Conservation (phyloP, 257 asterid genomes). For the Vinca minor region DNA sequence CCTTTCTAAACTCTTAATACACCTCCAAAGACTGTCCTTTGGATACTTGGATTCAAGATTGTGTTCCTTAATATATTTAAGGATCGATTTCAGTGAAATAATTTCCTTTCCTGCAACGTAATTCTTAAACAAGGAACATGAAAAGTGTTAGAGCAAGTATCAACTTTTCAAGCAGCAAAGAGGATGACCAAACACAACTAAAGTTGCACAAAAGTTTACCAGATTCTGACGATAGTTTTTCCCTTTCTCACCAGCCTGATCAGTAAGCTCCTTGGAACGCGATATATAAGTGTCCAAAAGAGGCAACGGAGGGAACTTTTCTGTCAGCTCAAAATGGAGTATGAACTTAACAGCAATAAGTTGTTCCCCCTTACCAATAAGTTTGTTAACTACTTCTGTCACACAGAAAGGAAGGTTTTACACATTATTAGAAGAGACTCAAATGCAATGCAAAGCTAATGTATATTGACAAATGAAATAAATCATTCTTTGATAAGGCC, state of each 20-base stretch:
- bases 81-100: no score
- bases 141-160: neutral
- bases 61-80: no score
- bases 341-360: conserved; percentile 54
- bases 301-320: conserved; percentile 59
- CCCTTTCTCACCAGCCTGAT: conserved; percentile 37
- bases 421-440: neutral
- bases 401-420: conserved; percentile 13
- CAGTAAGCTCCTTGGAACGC: conserved; percentile 36
- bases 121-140: conserved; percentile 31
- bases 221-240: conserved; percentile 34
- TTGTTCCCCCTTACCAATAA: conserved; percentile 42
- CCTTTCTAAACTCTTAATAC: conserved; percentile 46
- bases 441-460: neutral
- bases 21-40: no score
- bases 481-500: no score
- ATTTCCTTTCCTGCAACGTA: conserved; percentile 50
- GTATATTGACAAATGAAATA: neutral
- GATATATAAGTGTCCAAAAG: conserved; percentile 36
- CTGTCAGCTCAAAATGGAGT: conserved; percentile 44
- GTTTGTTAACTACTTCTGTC: conserved; percentile 46
- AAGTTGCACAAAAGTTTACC: conserved; percentile 15
- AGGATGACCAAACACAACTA: neutral
- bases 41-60: no score
- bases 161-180: neutral